Evolutionary conservation across 805 yeast genomes (phyloP), one percentile per base, ranked within the genome.

Genomic region (Dipodascus albidus): DNA sequence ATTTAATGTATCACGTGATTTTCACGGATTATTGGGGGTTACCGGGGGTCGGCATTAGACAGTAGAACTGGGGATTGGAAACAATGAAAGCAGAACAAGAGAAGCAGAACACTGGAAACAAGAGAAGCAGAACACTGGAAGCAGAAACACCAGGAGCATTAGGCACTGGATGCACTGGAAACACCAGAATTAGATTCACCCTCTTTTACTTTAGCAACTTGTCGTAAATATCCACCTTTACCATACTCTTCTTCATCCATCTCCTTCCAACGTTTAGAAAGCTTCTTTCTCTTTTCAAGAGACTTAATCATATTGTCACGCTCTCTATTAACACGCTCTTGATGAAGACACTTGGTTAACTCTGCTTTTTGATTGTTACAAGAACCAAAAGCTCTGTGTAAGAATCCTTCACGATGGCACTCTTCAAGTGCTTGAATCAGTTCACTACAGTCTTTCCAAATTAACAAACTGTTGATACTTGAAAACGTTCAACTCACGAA

Each of bases 331-430:
- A 83, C 64, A 64, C 96, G 77, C 3, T 91, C 85, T 52, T 79
- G 80, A 63, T 88, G 93, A 22, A 95, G 73, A 69, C 99, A 91
- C 62, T 79, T 72, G 35, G 84, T 70, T 52, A 93, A 74, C 51
- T 85, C 90, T 57, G 85, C 87, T 62, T 89, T 89, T 61, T 85
- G 83, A 52, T 82, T 81, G 68, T 88, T 87, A 70, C 99, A 91
- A 55, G 79, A 74, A 23, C 98, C 98, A 59, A 87, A 72, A 4
- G 86, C 82, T 65, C 85, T 80, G 59, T 79, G 76, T 55, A 85
- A 60, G 59, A 82, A 84, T 53, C 82, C 84, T 51, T 58, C 60
- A 53, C 75, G 75, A 62, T 90, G 96, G 66, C 99, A 91, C 64
- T 87, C 83, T 62, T 91, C 96, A 3, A 91, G 76, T 0, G 95